Percentiles rank a stretch among this genome's conserved stretches.
Evolutionary conservation across 2,329 filamentous ascomycete genomes (phyloP).

Genomic region (Nigrospora sphaerica): DNA sequence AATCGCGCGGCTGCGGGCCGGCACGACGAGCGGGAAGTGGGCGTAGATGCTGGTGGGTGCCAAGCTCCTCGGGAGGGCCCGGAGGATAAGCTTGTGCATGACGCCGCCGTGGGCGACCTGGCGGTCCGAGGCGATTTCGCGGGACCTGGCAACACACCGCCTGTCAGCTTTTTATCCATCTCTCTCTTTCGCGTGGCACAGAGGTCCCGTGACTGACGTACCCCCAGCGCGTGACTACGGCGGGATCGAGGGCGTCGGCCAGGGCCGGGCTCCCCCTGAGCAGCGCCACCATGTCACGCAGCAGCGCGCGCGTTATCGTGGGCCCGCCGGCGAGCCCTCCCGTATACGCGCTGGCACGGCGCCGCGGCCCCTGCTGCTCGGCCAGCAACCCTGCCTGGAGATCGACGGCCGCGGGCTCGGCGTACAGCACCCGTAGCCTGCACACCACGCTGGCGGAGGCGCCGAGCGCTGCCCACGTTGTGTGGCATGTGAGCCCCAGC

Average conservation of each 20-base stretch:
- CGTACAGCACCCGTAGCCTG: conserved; percentile 51
- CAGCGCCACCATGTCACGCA: background rate
- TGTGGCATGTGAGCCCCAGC: conserved; percentile 50
- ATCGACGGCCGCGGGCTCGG: conserved; percentile 59
- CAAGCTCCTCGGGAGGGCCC: conserved; percentile 37
- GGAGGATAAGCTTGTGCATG: conserved; percentile 37
- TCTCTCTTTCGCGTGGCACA: too few species aligned
- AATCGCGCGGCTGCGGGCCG: background rate
- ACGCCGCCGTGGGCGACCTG: conserved; percentile 36
- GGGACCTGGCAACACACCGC: background rate
- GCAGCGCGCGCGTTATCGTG: background rate
- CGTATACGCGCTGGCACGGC: conserved; percentile 34
- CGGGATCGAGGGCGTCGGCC: conserved; percentile 52
- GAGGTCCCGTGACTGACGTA: background rate
- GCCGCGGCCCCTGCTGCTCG: conserved; percentile 44
- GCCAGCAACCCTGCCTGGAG: conserved; percentile 61
- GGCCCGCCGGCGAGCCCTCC: conserved; percentile 46
- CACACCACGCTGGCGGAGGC: conserved; percentile 46
- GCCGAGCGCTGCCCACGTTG: conserved; percentile 53
- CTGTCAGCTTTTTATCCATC: too few species aligned
- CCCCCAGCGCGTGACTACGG: background rate
- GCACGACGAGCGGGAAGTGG: background rate
- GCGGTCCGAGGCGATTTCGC: conserved; percentile 42
- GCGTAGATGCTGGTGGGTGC: conserved; percentile 29
- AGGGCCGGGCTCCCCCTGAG: conserved; percentile 28